Percentiles rank a stretch among this genome's conserved stretches.
phyloP scores from a whole-genome alignment of 805 yeast species.

The Brettanomyces nanus region DNA sequence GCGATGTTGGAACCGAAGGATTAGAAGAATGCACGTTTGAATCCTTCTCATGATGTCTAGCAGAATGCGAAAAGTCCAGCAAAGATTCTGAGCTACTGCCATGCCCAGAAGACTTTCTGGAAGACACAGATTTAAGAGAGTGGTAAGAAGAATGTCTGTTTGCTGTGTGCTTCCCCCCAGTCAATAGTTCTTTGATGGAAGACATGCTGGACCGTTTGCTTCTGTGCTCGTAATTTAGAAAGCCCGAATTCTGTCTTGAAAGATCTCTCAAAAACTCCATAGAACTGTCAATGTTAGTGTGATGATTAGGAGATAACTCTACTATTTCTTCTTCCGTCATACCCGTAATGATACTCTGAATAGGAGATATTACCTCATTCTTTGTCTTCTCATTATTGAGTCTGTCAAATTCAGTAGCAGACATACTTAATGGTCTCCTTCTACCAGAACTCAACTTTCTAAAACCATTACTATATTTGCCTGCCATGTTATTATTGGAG shows the following conservation, averaged over 20 bases:
- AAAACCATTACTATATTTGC: neutral
- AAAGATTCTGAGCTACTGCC: conserved; percentile 16
- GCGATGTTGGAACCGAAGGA: conserved; percentile 11
- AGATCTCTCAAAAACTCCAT: conserved; percentile 31
- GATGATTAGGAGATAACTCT: conserved; percentile 24
- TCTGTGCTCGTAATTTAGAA: conserved; percentile 10
- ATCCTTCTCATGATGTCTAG: conserved; percentile 1
- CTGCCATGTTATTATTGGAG: neutral
- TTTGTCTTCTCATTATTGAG: neutral
- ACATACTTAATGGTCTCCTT: conserved; percentile 31
- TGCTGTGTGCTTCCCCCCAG: conserved; percentile 24
- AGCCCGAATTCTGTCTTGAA: conserved; percentile 26
- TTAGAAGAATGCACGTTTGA: conserved; percentile 1
- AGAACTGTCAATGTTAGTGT: conserved; percentile 25
- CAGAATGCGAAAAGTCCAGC: conserved; percentile 12
- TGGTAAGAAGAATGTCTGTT: conserved; percentile 5
- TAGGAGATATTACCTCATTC: conserved; percentile 9
- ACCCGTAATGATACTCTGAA: conserved; percentile 22
- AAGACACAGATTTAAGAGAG: conserved; percentile 11
- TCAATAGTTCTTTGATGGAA: conserved; percentile 26
- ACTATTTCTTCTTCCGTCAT: conserved; percentile 26
- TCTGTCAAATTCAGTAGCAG: conserved; percentile 18
- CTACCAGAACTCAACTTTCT: conserved; percentile 1
- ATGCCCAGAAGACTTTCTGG: conserved; percentile 9
- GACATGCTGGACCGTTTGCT: conserved; percentile 28